Percentiles rank a stretch among this genome's conserved stretches.
Evolutionary conservation across 2,329 filamentous ascomycete species (phyloP).

Genomic region (Aureobasidium sp.): DNA sequence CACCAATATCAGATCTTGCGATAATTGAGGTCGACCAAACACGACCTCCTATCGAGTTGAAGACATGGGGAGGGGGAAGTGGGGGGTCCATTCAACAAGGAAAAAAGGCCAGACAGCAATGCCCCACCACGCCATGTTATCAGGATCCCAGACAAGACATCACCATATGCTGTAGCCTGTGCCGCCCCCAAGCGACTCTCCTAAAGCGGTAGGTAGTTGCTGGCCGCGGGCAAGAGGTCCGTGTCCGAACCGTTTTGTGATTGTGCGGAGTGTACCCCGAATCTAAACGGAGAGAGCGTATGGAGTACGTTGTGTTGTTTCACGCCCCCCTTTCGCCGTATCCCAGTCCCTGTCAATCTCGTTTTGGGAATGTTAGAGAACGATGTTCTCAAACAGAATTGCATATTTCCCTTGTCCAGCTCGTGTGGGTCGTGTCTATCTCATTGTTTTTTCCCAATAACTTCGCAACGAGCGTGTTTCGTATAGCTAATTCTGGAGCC

Average conservation of each 20-base stretch:
- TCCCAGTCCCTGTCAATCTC: neutral
- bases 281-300: neutral
- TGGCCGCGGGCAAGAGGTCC: neutral
- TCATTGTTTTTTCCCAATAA: neutral
- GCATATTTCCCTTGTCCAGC: neutral
- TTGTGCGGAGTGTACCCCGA: neutral
- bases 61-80: neutral
- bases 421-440: neutral
- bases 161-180: neutral
- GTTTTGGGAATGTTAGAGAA: neutral
- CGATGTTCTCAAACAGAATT: neutral
- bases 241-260: neutral
- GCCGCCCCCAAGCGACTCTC: neutral
- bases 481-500: neutral
- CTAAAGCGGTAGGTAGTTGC: neutral
- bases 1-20: neutral
- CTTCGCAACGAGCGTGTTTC: neutral
- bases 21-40: neutral
- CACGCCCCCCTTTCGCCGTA: neutral
- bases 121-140: neutral
- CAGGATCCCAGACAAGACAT: too few species aligned
- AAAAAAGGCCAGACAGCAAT: neutral
- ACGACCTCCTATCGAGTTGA: too few species aligned
- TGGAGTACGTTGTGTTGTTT: neutral
- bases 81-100: neutral